These are phyloP conservation scores for Croton setiger DNA, from an alignment of 441 rosid genomes.

Conservation along the genomic window DNA sequence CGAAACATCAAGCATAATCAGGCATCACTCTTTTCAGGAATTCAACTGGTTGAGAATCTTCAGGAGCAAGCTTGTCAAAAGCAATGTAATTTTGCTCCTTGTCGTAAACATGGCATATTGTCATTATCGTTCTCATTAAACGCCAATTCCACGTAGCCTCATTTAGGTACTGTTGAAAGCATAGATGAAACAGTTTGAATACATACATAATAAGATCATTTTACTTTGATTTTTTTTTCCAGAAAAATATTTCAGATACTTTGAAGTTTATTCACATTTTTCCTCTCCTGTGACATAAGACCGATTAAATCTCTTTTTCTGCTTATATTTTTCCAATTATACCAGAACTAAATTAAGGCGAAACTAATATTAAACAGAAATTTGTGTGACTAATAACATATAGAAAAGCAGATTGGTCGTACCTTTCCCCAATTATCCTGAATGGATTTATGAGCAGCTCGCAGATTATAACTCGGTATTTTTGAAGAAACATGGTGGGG, in stretches of 20 bases:
- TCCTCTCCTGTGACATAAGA: not conserved
- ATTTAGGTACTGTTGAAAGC: conserved; percentile 59
- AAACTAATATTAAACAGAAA: not conserved
- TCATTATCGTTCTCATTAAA: conserved; percentile 84
- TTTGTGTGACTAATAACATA: not conserved
- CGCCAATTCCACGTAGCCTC: conserved; percentile 94
- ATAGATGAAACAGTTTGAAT: not conserved
- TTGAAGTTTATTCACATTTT: not conserved
- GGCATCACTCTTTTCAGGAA: conserved; percentile 84
- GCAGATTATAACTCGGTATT: conserved; percentile 82
- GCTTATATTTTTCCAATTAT: not conserved
- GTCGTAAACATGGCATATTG: conserved; percentile 70
- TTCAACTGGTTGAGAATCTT: conserved; percentile 66
- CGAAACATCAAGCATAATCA: conserved; percentile 45
- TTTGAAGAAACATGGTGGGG: conserved; percentile 82
- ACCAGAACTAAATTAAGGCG: not conserved
- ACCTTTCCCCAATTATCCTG: conserved; percentile 95
- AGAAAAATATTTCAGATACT: not conserved
- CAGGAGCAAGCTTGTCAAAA: conserved; percentile 63
- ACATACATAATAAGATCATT: not conserved
- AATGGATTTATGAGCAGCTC: conserved; percentile 70
- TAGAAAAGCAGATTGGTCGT: conserved; percentile 12
- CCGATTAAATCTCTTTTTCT: not conserved
- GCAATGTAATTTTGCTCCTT: conserved; percentile 61
- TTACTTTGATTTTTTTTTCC: not conserved